Base-by-base conservation (phyloP, 441 rosid genomes). In the Pelargonium fulgidum region DNA sequence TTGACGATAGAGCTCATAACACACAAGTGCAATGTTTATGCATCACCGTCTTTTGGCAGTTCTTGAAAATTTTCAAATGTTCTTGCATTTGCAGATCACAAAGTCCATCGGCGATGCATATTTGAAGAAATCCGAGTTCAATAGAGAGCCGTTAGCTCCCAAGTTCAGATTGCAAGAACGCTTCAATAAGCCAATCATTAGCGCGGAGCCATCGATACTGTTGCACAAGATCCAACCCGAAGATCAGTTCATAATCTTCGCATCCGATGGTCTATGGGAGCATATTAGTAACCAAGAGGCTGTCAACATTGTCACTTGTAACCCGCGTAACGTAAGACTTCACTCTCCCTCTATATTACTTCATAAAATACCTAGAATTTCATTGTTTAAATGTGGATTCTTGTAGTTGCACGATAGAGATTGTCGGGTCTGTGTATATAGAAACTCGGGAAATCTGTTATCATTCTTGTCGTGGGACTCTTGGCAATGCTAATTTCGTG, bases 191-290 rank as follows among this genome's bases (percentile, higher is more conserved):
- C 96, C 96, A 0, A 85, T 94, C 72, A 73, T 94, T 77, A 94
- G 96, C 3, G 69, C 96, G 20, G 98, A 94, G 59, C 98, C 99
- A 1, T 66, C 96, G 26, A 78, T 94, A 50, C 74, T 85, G 6
- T 82, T 61, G 76, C 94, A 92, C 75, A 80, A 72, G 56, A 82
- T 94, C 81, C 85, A 84, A 79, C 82, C 90, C 16, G 81, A 84
- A 0, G 98, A 94, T 80, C 83, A 82, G 73, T 91, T 91, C 73
- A 64, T 91, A 42, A 89, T 91, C 75, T 87, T 89, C 73, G 97
- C 97, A 44, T 94, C 99, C 10, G 99, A 94, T 75, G 99, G 99
- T 17, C 92, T 94, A 0, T 94, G 99, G 99, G 98, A 94, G 75
- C 97, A 94, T 73, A 79, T 92, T 75, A 89, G 83, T 74, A 92